A percentile compares a stretch with the other conserved stretches of the same genome.
Conservation (phyloP, 306 rosid species). For the Spatholobus suberectus region DNA sequence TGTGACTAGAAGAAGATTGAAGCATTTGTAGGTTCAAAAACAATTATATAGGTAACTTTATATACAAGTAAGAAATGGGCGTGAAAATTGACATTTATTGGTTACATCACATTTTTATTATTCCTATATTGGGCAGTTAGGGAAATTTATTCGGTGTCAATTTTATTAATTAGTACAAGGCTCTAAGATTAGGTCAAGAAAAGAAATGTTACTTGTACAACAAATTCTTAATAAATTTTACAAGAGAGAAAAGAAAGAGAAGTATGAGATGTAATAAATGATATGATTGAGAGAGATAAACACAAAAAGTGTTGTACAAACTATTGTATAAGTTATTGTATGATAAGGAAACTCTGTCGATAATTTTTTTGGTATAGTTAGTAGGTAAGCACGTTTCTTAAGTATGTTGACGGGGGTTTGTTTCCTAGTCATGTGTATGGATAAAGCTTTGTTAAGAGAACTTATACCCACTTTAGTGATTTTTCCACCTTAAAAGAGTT, state of each 20-base stretch:
- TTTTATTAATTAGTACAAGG: not conserved
- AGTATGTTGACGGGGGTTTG: not conserved
- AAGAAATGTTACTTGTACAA: too few relatives aligned
- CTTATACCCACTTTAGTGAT: not conserved
- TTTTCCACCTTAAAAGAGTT: not conserved
- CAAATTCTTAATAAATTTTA: too few relatives aligned
- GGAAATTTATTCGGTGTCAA: not conserved
- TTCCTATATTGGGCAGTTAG: not conserved
- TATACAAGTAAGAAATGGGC: not conserved
- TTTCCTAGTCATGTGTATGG: not conserved
- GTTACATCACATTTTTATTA: not conserved
- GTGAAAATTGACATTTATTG: not conserved
- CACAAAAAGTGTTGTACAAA: too few relatives aligned
- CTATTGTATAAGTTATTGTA: too few relatives aligned
- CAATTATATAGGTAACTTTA: conserved; percentile 23
- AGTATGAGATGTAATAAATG: too few relatives aligned
- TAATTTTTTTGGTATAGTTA: not conserved
- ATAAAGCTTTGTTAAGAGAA: not conserved
- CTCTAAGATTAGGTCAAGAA: not conserved
- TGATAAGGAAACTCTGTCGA: not conserved
- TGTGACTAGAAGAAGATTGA: conserved; percentile 40
- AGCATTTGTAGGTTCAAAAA: conserved; percentile 37
- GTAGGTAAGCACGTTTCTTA: not conserved
- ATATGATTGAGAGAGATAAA: too few relatives aligned
- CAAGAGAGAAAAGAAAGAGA: too few relatives aligned